These are phyloP conservation scores for Zoysia japonica DNA, from an alignment of 176 grass and related monocot species.

Conservation along the genomic window DNA sequence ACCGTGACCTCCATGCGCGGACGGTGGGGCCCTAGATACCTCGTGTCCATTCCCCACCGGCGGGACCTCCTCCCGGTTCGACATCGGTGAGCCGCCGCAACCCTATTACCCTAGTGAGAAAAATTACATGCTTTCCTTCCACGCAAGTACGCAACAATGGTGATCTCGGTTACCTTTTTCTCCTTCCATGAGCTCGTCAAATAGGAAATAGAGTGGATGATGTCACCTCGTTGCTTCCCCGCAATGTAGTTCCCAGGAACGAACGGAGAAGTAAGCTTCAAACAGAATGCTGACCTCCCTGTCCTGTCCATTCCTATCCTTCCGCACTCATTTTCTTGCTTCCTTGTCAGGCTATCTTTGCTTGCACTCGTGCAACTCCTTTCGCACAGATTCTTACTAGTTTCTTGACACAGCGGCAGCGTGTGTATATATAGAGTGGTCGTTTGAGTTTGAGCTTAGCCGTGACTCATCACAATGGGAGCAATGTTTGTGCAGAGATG, in stretches of 20 bases:
- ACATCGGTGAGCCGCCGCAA: constrained; percentile 23
- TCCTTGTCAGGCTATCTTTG: constrained; percentile 31
- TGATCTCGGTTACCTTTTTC: not conserved
- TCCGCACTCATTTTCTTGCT: not conserved
- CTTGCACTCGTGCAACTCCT: constrained; percentile 52
- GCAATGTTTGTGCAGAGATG: constrained; percentile 36
- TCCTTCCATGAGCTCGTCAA: not conserved
- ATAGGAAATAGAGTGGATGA: not conserved
- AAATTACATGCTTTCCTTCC: constrained; percentile 17
- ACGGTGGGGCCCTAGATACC: not conserved
- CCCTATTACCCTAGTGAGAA: not conserved
- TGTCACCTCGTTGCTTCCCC: constrained; percentile 31
- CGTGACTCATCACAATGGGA: not conserved
- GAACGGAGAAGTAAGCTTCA: constrained; percentile 47
- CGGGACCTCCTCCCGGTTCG: not conserved
- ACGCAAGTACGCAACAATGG: not conserved
- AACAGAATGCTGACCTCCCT: constrained; percentile 46
- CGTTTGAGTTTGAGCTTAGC: constrained; percentile 11
- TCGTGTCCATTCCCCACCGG: constrained; percentile 1
- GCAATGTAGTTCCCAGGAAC: constrained; percentile 10
- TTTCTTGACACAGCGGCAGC: constrained; percentile 14
- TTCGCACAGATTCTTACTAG: constrained; percentile 16
- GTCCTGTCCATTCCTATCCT: constrained; percentile 33
- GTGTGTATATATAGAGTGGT: constrained; percentile 23
- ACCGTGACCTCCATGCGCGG: not conserved